These are phyloP conservation scores for Pseudocohnilembus persalinus DNA, from an alignment of 169 alveolate genomes.

Conservation along the genomic window DNA sequence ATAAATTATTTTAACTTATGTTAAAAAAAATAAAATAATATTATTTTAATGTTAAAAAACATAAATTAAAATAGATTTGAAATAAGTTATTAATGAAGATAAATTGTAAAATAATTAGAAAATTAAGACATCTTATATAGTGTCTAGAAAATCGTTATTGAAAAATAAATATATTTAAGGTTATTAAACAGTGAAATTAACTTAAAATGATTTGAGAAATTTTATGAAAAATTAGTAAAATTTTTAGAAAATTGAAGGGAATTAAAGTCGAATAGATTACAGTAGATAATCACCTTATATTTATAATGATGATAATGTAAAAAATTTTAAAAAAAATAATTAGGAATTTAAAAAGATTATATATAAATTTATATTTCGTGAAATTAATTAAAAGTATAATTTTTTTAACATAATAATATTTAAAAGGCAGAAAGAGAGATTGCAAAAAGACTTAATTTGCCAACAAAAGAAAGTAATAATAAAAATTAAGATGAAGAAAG, in stretches of 20 bases:
- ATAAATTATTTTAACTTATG: too few relatives aligned
- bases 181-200: neutral
- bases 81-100: neutral
- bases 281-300: constrained; percentile 14
- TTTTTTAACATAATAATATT: too few relatives aligned
- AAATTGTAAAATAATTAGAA: too few relatives aligned
- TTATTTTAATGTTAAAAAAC: too few relatives aligned
- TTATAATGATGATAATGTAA: neutral
- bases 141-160: neutral
- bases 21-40: too few relatives aligned
- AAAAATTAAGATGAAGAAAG: constrained; percentile 19
- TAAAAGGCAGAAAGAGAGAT: too few relatives aligned
- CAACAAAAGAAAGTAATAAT: constrained; percentile 11
- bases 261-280: constrained; percentile 26
- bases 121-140: neutral
- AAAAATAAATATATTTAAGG: neutral
- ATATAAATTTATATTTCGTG: too few relatives aligned
- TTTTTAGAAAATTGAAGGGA: constrained; percentile 12
- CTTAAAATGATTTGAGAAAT: neutral
- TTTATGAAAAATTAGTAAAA: neutral
- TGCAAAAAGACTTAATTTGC: too few relatives aligned
- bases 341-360: too few relatives aligned
- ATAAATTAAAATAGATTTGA: constrained; percentile 13
- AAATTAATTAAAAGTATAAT: constrained; percentile 10
- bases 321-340: too few relatives aligned